These are phyloP conservation scores for Fusarium tricinctum DNA, from an alignment of 2,329 filamentous ascomycete species.

Conservation along the genomic window DNA sequence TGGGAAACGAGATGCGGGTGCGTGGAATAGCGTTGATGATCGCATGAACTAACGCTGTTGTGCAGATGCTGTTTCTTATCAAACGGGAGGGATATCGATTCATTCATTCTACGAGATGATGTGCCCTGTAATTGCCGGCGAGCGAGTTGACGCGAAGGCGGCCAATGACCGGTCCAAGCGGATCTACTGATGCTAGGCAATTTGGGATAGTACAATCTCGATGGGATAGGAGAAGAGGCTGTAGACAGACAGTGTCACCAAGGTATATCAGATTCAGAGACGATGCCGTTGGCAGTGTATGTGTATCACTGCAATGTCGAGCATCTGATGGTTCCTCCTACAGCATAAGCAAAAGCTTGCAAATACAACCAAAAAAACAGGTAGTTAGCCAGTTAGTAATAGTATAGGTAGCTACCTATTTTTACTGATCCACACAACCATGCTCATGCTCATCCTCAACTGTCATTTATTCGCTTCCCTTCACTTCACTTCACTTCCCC, in stretches of 20 bases:
- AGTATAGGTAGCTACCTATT: neutral
- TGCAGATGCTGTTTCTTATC: conserved; percentile 8
- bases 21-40: neutral
- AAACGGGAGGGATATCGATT: conserved; percentile 1
- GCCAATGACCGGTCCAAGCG: conserved; percentile 28
- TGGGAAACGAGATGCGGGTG: conserved; percentile 17
- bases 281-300: neutral
- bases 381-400: too few species aligned
- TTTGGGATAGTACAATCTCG: conserved; percentile 1
- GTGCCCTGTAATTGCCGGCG: conserved; percentile 32
- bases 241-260: conserved; percentile 1
- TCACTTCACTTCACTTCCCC: conserved; percentile 1
- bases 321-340: neutral
- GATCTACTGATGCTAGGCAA: conserved; percentile 20
- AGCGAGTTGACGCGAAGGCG: conserved; percentile 36
- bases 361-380: neutral
- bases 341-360: neutral
- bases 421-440: conserved; percentile 2
- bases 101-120: conserved; percentile 4
- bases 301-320: neutral
- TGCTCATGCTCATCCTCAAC: neutral
- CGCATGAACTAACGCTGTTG: conserved; percentile 2
- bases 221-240: neutral
- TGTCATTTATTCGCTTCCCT: conserved; percentile 6
- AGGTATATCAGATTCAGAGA: neutral